Percentiles rank a stretch among this genome's conserved stretches.
These are phyloP conservation scores for Chaetomium globosum DNA, from an alignment of 2,329 filamentous ascomycete species.

Conservation along the genomic window DNA sequence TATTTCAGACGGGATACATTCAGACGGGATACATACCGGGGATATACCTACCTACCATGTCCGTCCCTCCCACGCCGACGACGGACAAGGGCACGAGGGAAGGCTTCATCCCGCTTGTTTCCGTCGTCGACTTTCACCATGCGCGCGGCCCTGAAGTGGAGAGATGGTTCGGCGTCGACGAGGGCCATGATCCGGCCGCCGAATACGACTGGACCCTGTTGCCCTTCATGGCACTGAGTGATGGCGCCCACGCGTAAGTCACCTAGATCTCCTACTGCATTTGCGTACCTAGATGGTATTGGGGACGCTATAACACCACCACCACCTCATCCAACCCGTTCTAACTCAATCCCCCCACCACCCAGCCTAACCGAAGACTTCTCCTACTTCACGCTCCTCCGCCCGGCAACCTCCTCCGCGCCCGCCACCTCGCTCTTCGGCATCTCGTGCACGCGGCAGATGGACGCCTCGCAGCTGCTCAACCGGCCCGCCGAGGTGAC, in stretches of 20 bases:
- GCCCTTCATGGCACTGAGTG: conserved; percentile 92
- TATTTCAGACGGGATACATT: too few species aligned
- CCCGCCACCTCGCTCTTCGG: conserved; percentile 86
- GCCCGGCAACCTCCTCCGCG: conserved; percentile 55
- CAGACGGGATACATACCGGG: too few species aligned
- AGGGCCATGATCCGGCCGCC: conserved; percentile 74
- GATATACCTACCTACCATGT: conserved; percentile 8
- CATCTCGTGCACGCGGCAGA: conserved; percentile 90
- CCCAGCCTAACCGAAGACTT: conserved; percentile 86
- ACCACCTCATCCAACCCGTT: not conserved
- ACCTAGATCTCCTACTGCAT: not conserved
- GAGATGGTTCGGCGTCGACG: conserved; percentile 77
- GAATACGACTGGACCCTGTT: conserved; percentile 90
- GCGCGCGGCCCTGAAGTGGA: conserved; percentile 90
- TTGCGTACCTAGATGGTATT: not conserved
- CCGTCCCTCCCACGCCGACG: conserved; percentile 26
- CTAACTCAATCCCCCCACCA: not conserved
- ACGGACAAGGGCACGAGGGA: conserved; percentile 5
- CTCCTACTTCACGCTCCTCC: conserved; percentile 92
- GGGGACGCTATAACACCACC: too few species aligned
- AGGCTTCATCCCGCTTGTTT: conserved; percentile 68
- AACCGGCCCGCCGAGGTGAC: conserved; percentile 86
- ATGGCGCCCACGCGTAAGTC: conserved; percentile 90
- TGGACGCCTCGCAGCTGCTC: conserved; percentile 76
- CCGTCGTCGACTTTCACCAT: conserved; percentile 83